Percentiles rank a stretch among this genome's conserved stretches.
Evolutionary conservation across 2,329 filamentous ascomycete species (phyloP).

Genomic region (Cytospora mali): DNA sequence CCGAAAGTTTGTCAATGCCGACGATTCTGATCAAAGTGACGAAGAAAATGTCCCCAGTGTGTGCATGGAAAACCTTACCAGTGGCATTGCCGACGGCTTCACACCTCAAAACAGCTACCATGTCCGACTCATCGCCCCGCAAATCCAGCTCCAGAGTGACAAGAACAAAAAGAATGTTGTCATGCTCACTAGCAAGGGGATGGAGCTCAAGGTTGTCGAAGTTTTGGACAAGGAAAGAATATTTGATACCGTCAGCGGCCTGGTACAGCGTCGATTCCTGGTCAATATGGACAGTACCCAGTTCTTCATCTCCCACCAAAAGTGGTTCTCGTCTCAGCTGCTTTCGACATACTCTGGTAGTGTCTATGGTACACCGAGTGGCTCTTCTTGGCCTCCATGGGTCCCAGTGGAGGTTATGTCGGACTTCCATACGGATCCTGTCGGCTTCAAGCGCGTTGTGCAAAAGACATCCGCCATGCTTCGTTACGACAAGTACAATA

Average conservation of each 20-base stretch:
- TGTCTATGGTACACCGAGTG: conserved; percentile 81
- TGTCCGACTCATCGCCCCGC: conserved; percentile 90
- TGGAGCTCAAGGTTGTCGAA: conserved; percentile 96
- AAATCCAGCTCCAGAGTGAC: conserved; percentile 97
- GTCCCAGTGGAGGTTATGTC: conserved; percentile 98
- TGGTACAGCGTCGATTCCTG: conserved; percentile 92
- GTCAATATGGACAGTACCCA: conserved; percentile 97
- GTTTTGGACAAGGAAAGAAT: conserved; percentile 97
- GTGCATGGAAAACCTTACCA: conserved; percentile 64
- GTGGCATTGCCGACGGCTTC: conserved; percentile 85
- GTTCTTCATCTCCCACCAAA: conserved; percentile 95
- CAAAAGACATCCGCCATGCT: conserved; percentile 94
- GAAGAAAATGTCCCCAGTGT: conserved; percentile 37
- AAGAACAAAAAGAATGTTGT: conserved; percentile 98
- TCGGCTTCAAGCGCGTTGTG: conserved; percentile 96
- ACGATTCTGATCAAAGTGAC: conserved; percentile 50
- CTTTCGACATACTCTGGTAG: conserved; percentile 94
- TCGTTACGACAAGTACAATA: conserved; percentile 98
- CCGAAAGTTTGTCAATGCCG: conserved; percentile 76
- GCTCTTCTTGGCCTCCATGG: conserved; percentile 96
- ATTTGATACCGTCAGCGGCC: conserved; percentile 87
- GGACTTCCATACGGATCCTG: conserved; percentile 89
- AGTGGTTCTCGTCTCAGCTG: conserved; percentile 81
- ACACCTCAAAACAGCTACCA: conserved; percentile 92
- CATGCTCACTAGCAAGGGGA: conserved; percentile 93